phyloP scores from a whole-genome alignment of 768 basidiomycete species.

The Panellus pusillus region DNA sequence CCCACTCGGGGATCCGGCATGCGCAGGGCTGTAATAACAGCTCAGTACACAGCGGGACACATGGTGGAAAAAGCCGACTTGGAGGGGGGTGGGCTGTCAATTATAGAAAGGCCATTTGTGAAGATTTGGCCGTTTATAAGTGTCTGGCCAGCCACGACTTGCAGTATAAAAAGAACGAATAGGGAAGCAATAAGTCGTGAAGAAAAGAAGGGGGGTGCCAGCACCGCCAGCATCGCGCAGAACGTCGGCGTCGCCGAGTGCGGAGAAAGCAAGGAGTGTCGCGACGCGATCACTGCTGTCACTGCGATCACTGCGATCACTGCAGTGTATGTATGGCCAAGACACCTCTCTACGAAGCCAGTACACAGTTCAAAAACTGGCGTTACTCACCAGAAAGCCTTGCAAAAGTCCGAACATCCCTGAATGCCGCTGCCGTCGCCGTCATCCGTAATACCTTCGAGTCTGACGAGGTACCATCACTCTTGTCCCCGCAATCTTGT shows the following conservation, averaged over 20 bases:
- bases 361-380: conserved; percentile 88
- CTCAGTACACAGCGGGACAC: neutral
- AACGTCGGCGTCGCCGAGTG: neutral
- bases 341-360: conserved; percentile 67
- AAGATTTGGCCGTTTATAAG: conserved; percentile 32
- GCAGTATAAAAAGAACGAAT: conserved; percentile 13
- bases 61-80: conserved; percentile 25
- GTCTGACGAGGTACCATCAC: conserved; percentile 63
- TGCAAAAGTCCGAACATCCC: conserved; percentile 51
- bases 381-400: conserved; percentile 77
- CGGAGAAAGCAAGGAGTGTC: neutral
- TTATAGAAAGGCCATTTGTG: conserved; percentile 39
- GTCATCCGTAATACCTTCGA: conserved; percentile 80
- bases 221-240: conserved; percentile 18
- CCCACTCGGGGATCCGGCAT: conserved; percentile 24
- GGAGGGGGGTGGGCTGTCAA: conserved; percentile 32
- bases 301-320: neutral
- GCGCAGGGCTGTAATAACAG: conserved; percentile 25
- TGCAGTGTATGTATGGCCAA: conserved; percentile 22
- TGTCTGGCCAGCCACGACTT: conserved; percentile 23
- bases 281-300: neutral
- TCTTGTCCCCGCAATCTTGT: neutral
- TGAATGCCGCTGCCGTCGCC: conserved; percentile 77
- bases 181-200: conserved; percentile 2
- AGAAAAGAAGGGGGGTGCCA: conserved; percentile 16